Base-by-base conservation (phyloP, 2,329 filamentous ascomycete species). In the Colletotrichum euphorbiae region DNA sequence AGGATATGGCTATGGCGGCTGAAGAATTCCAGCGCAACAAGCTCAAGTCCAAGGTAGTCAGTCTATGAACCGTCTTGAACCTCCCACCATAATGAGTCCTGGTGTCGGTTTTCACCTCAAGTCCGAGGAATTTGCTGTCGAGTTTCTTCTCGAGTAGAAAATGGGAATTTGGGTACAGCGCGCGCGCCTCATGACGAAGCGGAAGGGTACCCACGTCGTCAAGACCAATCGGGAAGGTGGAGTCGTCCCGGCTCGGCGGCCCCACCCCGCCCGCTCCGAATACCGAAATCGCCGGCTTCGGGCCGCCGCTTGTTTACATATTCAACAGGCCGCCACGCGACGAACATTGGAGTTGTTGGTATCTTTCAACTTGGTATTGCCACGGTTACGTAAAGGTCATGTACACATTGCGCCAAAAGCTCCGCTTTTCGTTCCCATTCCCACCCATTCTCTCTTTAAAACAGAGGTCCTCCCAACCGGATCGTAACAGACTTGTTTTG, bases 401-500 rank as follows among this genome's bases (percentile, higher is more conserved):
- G 60, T 70, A 69, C 66, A 69, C 54, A 63, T 70, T 68, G 64
- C 64, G 64, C 67, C 52, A 66, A 15, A 55, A 65, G 51, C 60
- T 50, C 31, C 48, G 40, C 38, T 66, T 61, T 64, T 58, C 60
- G 59, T 69, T 69, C 52, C 48, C 46, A 19, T 54, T 59, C 43
- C 51, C 31, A 12, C 62, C 42, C 19, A 48, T 15, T 42, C 3
- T 28, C 62, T n/a, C n/a, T n/a, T 75, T 78, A 79, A 73, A 81
- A 84, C 19, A 84, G 70, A 43, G 82, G 75, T 70, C 82, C 81
- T 56, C 74, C 82, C 64, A 86, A 74, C 62, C 84, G 81, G 76
- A 91, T 88, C 33, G 83, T 82, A 4, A 92, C 89, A 4, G 86
- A 86, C 85, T 92, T 92, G 77, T 82, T 87, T 77, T 92, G 86